A percentile compares a stretch with the other conserved stretches of the same genome.
phyloP scores from a whole-genome alignment of 2,329 filamentous ascomycete species.

The Penicillium sp. region DNA sequence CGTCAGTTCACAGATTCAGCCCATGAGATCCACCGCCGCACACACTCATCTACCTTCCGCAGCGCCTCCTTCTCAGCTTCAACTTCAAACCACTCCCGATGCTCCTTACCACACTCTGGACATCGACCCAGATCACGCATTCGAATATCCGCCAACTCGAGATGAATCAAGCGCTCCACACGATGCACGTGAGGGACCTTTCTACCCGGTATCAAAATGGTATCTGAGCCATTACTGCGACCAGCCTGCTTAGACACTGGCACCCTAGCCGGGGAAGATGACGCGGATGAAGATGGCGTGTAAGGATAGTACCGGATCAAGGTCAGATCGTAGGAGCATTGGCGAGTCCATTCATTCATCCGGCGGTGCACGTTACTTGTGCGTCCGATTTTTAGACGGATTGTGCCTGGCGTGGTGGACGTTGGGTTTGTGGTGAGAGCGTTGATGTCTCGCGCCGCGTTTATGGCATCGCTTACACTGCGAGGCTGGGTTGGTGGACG shows the following conservation, averaged over 20 bases:
- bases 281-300: slow-evolving; percentile 28
- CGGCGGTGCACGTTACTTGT: slow-evolving; percentile 83
- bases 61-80: slow-evolving; percentile 71
- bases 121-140: slow-evolving; percentile 65
- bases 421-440: slow-evolving; percentile 30
- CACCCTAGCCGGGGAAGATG: slow-evolving; percentile 15
- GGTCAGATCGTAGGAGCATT: slow-evolving; percentile 86
- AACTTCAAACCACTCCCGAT: slow-evolving; percentile 95
- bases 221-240: background rate
- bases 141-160: slow-evolving; percentile 69
- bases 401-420: slow-evolving; percentile 54
- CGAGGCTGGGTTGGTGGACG: slow-evolving; percentile 26
- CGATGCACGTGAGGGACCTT: slow-evolving; percentile 85
- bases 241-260: background rate
- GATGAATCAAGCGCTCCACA: slow-evolving; percentile 85
- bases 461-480: slow-evolving; percentile 39
- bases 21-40: slow-evolving; percentile 85
- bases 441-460: slow-evolving; percentile 37
- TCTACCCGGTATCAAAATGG: slow-evolving; percentile 39
- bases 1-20: slow-evolving; percentile 49
- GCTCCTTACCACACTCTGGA: slow-evolving; percentile 75
- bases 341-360: slow-evolving; percentile 88
- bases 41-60: slow-evolving; percentile 67
- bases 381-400: slow-evolving; percentile 65
- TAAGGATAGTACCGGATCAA: slow-evolving; percentile 93